phyloP scores from a whole-genome alignment of 495 filamentous ascomycete species.

The Apiosordaria backusii region DNA sequence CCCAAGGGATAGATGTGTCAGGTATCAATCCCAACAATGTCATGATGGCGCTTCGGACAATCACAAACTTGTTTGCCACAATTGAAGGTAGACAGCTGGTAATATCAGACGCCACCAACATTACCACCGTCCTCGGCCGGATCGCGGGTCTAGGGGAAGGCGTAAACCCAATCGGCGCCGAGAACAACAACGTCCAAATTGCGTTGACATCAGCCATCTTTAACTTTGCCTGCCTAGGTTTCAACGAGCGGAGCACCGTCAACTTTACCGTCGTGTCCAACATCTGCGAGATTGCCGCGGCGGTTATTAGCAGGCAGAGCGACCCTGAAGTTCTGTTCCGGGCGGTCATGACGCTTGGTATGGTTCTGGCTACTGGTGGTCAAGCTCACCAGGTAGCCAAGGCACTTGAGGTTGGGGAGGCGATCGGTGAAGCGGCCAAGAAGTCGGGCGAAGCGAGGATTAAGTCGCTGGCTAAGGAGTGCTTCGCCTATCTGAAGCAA shows the following conservation, averaged over 20 bases:
- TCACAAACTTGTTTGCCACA: conserved; percentile 86
- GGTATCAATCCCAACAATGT: conserved; percentile 60
- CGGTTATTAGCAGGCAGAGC: conserved; percentile 57
- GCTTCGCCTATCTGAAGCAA: conserved; percentile 44
- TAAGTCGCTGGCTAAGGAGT: conserved; percentile 56
- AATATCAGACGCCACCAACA: conserved; percentile 54
- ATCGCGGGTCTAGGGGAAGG: conserved; percentile 48
- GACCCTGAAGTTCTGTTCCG: conserved; percentile 84
- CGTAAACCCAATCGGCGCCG: conserved; percentile 45
- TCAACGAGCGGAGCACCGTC: conserved; percentile 26
- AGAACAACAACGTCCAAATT: conserved; percentile 77
- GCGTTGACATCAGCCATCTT: conserved; percentile 79
- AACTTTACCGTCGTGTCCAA: conserved; percentile 16
- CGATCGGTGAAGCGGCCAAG: conserved; percentile 40
- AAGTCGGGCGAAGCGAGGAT: conserved; percentile 55
- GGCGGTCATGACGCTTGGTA: conserved; percentile 77
- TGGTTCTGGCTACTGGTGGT: conserved; percentile 56
- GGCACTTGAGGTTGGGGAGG: conserved; percentile 43
- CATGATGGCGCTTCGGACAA: conserved; percentile 78
- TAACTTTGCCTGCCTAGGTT: conserved; percentile 70
- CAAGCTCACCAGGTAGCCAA: conserved; percentile 43
- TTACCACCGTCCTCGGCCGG: conserved; percentile 39
- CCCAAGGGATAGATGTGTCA: conserved; percentile 14
- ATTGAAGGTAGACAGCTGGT: conserved; percentile 63
- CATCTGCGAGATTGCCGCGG: conserved; percentile 49